Evolutionary conservation across 192 early-diverging fungal genomes (phyloP).

Genomic region (Gryganskiella cystojenkinii): DNA sequence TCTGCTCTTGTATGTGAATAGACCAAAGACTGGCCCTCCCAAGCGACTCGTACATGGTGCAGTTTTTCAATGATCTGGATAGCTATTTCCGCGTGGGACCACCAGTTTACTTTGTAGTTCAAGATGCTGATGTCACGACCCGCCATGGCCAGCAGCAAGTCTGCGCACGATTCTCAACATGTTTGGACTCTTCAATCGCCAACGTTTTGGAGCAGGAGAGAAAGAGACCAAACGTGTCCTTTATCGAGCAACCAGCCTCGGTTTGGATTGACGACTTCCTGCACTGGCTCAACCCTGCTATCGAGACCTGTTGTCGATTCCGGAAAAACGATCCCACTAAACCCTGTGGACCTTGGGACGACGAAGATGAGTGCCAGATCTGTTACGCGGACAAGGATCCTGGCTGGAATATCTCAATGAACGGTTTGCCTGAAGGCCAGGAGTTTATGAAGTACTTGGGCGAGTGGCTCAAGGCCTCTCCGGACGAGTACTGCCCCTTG

Average conservation of each 20-base stretch:
- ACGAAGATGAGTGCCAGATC: conserved; percentile 57
- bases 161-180: conserved; percentile 69
- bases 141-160: conserved; percentile 60
- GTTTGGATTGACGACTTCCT: conserved; percentile 75
- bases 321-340: conserved; percentile 53
- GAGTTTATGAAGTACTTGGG: conserved; percentile 64
- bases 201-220: conserved; percentile 73
- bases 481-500: conserved; percentile 66
- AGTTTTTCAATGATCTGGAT: conserved; percentile 71
- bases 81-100: conserved; percentile 70
- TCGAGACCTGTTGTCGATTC: conserved; percentile 66
- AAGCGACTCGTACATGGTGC: conserved; percentile 70
- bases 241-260: conserved; percentile 68
- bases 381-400: conserved; percentile 59
- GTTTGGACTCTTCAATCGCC: conserved; percentile 61
- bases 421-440: conserved; percentile 62
- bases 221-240: conserved; percentile 67
- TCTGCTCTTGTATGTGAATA: not conserved
- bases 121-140: conserved; percentile 59
- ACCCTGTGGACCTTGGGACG: conserved; percentile 62
- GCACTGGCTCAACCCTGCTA: conserved; percentile 70
- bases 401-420: conserved; percentile 68
- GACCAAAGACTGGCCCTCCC: conserved; percentile 73
- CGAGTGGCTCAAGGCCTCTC: conserved; percentile 62
- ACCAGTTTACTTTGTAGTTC: conserved; percentile 73